phyloP scores from a whole-genome alignment of 768 basidiomycete genomes.

The Podaxis sp. region DNA sequence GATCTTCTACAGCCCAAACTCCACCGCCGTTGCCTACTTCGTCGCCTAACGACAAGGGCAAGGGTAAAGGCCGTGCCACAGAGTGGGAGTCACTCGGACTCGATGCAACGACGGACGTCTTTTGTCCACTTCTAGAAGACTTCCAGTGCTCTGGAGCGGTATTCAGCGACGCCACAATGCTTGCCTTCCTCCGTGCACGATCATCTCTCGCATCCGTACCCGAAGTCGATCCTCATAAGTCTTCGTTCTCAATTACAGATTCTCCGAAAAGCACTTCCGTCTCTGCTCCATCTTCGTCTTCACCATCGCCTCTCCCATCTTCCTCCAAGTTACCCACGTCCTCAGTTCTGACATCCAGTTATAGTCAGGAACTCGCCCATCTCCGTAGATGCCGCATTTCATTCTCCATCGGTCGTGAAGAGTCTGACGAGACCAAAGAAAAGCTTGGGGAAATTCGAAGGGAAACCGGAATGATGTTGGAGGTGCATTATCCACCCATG shows the following conservation, averaged over 20 bases:
- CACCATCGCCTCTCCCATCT: neutral
- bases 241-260: neutral
- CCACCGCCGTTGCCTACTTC: neutral
- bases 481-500: constrained; percentile 11
- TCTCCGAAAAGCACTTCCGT: neutral
- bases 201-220: neutral
- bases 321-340: neutral
- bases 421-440: neutral
- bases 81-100: neutral
- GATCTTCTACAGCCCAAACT: neutral
- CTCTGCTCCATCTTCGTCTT: neutral
- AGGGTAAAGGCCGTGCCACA: constrained; percentile 5
- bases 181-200: constrained; percentile 11
- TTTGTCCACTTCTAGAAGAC: constrained; percentile 11
- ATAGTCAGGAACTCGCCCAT: neutral
- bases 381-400: constrained; percentile 8
- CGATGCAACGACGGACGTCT: neutral
- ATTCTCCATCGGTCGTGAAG: constrained; percentile 9
- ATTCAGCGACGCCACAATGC: constrained; percentile 7
- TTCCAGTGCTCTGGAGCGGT: constrained; percentile 13
- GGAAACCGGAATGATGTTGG: constrained; percentile 9
- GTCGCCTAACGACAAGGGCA: neutral
- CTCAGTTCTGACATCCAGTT: neutral
- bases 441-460: constrained; percentile 4
- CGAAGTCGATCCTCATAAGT: neutral